Conservation (phyloP, 2,329 filamentous ascomycete genomes). For the Fusarium verrucosum region DNA sequence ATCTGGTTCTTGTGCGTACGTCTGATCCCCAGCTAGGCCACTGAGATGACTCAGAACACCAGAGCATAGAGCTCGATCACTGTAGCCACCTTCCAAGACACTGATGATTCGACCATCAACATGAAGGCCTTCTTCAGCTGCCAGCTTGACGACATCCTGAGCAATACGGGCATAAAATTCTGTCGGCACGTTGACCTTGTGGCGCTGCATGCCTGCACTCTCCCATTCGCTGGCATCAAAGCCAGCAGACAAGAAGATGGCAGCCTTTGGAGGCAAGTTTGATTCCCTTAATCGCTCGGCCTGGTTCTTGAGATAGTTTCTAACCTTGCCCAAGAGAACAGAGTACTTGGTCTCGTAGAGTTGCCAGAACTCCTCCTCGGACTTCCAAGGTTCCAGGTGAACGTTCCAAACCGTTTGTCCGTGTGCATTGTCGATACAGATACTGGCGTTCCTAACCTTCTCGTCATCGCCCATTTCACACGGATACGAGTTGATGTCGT, state of each 20-base stretch:
- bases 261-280: constrained; percentile 76
- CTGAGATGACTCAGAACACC: constrained; percentile 91
- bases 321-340: constrained; percentile 81
- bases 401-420: constrained; percentile 97
- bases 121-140: constrained; percentile 78
- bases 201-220: constrained; percentile 89
- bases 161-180: constrained; percentile 95
- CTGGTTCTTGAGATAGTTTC: constrained; percentile 78
- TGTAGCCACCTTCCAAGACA: constrained; percentile 95
- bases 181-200: constrained; percentile 94
- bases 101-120: constrained; percentile 90
- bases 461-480: constrained; percentile 94
- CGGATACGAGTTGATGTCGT: constrained; percentile 98
- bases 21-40: constrained; percentile 73
- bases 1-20: constrained; percentile 49
- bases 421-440: constrained; percentile 94
- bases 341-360: constrained; percentile 84
- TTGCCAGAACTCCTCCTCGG: constrained; percentile 84
- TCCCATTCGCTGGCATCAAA: constrained; percentile 99
- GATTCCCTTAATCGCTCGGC: constrained; percentile 69
- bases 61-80: constrained; percentile 86
- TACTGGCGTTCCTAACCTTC: constrained; percentile 91
- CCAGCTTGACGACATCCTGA: constrained; percentile 81
- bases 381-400: constrained; percentile 88
- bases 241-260: constrained; percentile 93